Conservation (phyloP, 2,329 filamentous ascomycete genomes). For the Colletotrichum sp. region DNA sequence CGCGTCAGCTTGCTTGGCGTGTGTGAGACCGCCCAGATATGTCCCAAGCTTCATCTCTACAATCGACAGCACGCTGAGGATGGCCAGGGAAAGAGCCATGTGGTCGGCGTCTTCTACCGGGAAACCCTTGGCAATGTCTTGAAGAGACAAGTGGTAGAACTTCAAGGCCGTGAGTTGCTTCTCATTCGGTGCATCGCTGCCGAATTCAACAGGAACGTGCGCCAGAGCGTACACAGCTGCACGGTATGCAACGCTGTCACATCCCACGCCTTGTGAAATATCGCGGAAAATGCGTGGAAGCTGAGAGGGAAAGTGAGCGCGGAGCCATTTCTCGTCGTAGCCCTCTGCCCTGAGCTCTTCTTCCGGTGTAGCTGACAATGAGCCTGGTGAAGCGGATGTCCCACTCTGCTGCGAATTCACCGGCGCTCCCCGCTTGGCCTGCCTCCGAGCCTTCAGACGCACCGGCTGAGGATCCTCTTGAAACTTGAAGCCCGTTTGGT, state of each 20-base stretch:
- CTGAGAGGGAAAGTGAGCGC: neutral
- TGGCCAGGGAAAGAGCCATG: neutral
- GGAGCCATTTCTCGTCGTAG: neutral
- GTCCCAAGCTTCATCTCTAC: neutral
- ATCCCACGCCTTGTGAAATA: neutral
- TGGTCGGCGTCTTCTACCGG: neutral
- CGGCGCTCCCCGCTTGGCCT: neutral
- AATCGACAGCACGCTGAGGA: neutral
- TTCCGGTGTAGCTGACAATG: neutral
- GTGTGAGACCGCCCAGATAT: neutral
- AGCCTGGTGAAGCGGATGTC: neutral
- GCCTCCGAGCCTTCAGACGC: neutral
- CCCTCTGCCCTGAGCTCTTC: neutral
- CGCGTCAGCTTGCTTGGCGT: neutral
- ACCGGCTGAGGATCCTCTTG: neutral
- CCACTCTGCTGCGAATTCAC: accelerated
- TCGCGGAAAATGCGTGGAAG: neutral
- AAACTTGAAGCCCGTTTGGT: neutral
- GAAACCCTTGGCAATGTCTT: neutral
- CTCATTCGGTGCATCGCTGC: neutral
- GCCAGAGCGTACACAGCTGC: neutral
- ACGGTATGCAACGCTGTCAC: neutral
- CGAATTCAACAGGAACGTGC: neutral
- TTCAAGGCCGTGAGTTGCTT: neutral
- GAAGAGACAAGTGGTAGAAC: neutral